Percentiles rank a stretch among this genome's conserved stretches.
These are phyloP conservation scores for Podospora anserina DNA, from an alignment of 495 filamentous ascomycete species.

Conservation along the genomic window DNA sequence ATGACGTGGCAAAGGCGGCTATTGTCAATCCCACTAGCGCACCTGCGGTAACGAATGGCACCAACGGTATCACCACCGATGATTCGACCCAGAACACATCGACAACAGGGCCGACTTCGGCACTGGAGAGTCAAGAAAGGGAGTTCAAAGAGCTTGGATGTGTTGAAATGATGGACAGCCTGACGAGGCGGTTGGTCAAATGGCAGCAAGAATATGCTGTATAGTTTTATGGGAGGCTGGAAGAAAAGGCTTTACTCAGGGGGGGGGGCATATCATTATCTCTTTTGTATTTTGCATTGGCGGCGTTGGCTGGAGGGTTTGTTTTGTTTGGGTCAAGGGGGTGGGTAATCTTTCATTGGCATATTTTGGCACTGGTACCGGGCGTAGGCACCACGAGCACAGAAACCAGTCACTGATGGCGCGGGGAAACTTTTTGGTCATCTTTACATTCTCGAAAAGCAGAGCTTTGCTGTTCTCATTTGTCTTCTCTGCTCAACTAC, in stretches of 20 bases:
- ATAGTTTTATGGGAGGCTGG: constrained; percentile 14
- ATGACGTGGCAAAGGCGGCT: constrained; percentile 25
- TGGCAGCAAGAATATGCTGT: constrained; percentile 64
- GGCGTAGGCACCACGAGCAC: background rate
- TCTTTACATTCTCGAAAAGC: background rate
- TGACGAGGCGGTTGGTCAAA: constrained; percentile 70
- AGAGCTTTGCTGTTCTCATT: background rate
- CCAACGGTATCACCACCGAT: constrained; percentile 6
- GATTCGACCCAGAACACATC: background rate
- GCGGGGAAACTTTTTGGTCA: background rate
- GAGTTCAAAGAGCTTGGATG: constrained; percentile 67
- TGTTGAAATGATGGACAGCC: constrained; percentile 77
- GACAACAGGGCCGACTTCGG: background rate
- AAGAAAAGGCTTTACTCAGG: background rate
- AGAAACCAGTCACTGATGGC: background rate
- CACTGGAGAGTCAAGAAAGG: constrained; percentile 27
- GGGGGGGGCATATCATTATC: background rate
- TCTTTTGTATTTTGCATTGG: background rate
- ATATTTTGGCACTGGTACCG: background rate
- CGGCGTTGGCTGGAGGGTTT: background rate
- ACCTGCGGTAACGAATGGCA: constrained; percentile 1
- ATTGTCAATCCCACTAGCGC: constrained; percentile 9
- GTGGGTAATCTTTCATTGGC: background rate
- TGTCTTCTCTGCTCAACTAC: background rate
- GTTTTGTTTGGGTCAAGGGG: background rate